Evolutionary conservation across 2,329 filamentous ascomycete genomes (phyloP), one percentile per base, ranked within the genome.

Genomic region (Chaetothyriales sp.): DNA sequence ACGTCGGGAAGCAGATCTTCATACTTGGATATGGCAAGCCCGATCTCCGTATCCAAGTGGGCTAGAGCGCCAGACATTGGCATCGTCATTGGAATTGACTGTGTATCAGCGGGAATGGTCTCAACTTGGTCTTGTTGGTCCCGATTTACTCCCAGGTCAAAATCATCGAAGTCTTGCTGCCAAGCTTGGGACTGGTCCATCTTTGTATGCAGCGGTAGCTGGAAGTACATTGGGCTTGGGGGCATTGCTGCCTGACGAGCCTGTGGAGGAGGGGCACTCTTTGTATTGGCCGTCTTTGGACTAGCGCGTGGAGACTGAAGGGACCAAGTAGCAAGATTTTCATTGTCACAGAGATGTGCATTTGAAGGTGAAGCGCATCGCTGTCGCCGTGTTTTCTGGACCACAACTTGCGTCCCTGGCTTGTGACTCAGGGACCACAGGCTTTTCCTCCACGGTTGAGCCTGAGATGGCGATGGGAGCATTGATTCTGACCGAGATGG

Each of bases 151-250:
- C 20, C 18, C 44, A 78, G 64, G 54, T 69, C 69, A 61, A 77
- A 77, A 54, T 73, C 73, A 53, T 77, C 72, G 45, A 78, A 68
- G 53, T 75, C 73, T 57, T 76, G 71, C 43, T 71, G 68, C 77
- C 78, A 81, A 46, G 66, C 71, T 63, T 63, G 69, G 61, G 69
- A 67, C 68, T 46, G 54, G 22, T 64, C 64, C 66, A 67, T 69
- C 57, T 62, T 70, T 54, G 59, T 61, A 54, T 72, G 63, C 29
- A 52, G 47, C 65, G 70, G 65, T 68, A 72, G 54, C 51, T 73
- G 70, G 43, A 76, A 70, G 59, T 71, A 75, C 71, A 77, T 77
- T 71, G 79, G 74, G 60, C 73, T 77, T 44, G 73, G 69, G 20
- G 68, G 72, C 52, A 65, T 40, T 40, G 33, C 22, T 25, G 66